Conservation (phyloP, 2,329 filamentous ascomycete genomes). For the Raffaelea arxii region DNA sequence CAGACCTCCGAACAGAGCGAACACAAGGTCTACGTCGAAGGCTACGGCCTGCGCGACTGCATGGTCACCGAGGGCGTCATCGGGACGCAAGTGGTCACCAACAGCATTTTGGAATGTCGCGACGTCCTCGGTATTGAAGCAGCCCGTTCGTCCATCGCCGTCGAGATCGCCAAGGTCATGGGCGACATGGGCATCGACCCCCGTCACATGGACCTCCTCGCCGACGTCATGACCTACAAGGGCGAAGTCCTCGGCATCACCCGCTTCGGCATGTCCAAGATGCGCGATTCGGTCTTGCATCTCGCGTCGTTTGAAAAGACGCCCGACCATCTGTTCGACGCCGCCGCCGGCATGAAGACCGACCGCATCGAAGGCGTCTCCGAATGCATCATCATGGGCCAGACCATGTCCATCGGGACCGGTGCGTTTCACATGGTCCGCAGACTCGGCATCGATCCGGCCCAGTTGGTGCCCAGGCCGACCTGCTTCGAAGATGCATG, state of each 20-base stretch:
- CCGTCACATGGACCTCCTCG: conserved; percentile 92
- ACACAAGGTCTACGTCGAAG: conserved; percentile 77
- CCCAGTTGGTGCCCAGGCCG: conserved; percentile 46
- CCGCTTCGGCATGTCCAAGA: conserved; percentile 90
- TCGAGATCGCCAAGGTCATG: conserved; percentile 86
- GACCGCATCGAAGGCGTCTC: conserved; percentile 89
- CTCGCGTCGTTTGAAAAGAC: conserved; percentile 97
- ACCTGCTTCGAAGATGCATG: conserved; percentile 66
- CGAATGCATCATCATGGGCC: conserved; percentile 97
- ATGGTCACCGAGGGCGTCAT: conserved; percentile 92
- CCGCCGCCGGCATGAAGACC: conserved; percentile 81
- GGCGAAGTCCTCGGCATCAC: conserved; percentile 95
- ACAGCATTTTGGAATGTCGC: conserved; percentile 82
- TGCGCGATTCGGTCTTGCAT: conserved; percentile 88
- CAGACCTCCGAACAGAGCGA: conserved; percentile 64
- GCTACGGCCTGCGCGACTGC: conserved; percentile 79
- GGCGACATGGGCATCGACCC: conserved; percentile 91
- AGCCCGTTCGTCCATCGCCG: conserved; percentile 77
- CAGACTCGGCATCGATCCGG: conserved; percentile 55
- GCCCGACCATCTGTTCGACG: conserved; percentile 92
- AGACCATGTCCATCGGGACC: conserved; percentile 85
- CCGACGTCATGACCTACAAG: conserved; percentile 99
- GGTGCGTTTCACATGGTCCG: conserved; percentile 86
- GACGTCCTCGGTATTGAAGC: conserved; percentile 93
- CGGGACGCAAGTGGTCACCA: conserved; percentile 63